phyloP scores from a whole-genome alignment of 2,329 filamentous ascomycete species.

The Daldinia eschscholtzii region DNA sequence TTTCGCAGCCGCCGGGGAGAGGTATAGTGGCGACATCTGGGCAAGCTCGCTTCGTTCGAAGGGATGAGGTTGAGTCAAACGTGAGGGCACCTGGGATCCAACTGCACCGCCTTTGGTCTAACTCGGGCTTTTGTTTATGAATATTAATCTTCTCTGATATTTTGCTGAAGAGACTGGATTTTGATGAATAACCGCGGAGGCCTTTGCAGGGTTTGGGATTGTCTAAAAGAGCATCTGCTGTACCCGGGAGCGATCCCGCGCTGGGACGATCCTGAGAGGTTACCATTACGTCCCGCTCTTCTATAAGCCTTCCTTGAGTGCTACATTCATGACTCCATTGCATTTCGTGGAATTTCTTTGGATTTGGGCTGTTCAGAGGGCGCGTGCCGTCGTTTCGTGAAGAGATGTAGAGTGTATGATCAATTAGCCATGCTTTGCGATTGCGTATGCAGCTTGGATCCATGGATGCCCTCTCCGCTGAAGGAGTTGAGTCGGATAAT shows the following conservation, averaged over 20 bases:
- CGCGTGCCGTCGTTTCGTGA: slow-evolving; percentile 56
- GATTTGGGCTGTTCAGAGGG: slow-evolving; percentile 54
- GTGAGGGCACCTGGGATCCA: slow-evolving; percentile 47
- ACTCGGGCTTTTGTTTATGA: slow-evolving; percentile 39
- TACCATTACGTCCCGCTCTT: slow-evolving; percentile 52
- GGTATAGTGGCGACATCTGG: slow-evolving; percentile 43
- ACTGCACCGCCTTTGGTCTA: slow-evolving; percentile 48
- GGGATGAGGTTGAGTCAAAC: slow-evolving; percentile 41
- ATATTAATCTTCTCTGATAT: slow-evolving; percentile 38
- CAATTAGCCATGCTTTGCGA: slow-evolving; percentile 59
- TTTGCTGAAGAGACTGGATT: slow-evolving; percentile 45
- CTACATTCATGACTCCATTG: slow-evolving; percentile 55
- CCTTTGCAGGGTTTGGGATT: slow-evolving; percentile 35
- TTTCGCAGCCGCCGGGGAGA: slow-evolving; percentile 54
- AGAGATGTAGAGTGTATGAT: slow-evolving; percentile 59
- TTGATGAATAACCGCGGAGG: slow-evolving; percentile 42
- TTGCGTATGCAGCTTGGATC: slow-evolving; percentile 55
- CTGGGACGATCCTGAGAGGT: slow-evolving; percentile 39
- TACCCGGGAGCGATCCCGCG: slow-evolving; percentile 37
- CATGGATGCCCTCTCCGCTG: slow-evolving; percentile 43
- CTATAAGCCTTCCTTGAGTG: slow-evolving; percentile 52
- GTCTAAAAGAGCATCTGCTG: slow-evolving; percentile 41
- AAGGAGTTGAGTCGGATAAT: slow-evolving; percentile 56
- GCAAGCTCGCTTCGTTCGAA: slow-evolving; percentile 39
- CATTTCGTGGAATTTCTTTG: slow-evolving; percentile 58